Evolutionary conservation across 2,329 filamentous ascomycete species (phyloP), one percentile per base, ranked within the genome.

Genomic region (Botrytis fragariae): DNA sequence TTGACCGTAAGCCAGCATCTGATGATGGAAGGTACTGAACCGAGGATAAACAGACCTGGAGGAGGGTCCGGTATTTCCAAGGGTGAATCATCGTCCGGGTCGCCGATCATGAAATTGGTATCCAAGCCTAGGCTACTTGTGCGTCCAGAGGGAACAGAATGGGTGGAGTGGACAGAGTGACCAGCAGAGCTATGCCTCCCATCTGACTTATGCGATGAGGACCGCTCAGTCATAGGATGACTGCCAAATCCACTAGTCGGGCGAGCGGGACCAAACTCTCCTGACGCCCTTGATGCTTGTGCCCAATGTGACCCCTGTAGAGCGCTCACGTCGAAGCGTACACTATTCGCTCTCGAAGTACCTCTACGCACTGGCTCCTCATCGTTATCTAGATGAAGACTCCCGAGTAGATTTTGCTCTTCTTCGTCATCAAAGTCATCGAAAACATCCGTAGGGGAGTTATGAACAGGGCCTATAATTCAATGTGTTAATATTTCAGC

Each of bases 241-340:
- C 90, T 90, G 72, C 92, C 91, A 79, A 98, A 86, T 51, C 93
- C 92, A 81, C 94, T 97, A 37, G 90, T 89, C 35, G 93, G 94
- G 69, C 95, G 88, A 65, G 90, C 85, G 39, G 93, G 92, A 59
- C 90, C 89, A 77, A 97, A 92, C 72, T 98, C 96, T 64, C 93
- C 90, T 20, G 93, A 95, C 72, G 94, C 92, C 62, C 95, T 90
- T 74, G 92, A 93, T 76, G 89, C 90, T 79, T 97, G 93, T 54
- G 91, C 91, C 89, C 96, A 97, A 81, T 94, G 88, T 14, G 89
- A 94, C 65, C 93, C 92, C 78, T 97, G 94, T 78, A 97, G 90
- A 22, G 95, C 95, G 80, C 94, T 97, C 81, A 98, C 95, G 80
- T 98, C 96, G 79, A 99, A 99, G 54, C 96, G 93, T 77, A 99